Evolutionary conservation across 2,329 filamentous ascomycete species (phyloP).

Genomic region (Aulographum hederae): DNA sequence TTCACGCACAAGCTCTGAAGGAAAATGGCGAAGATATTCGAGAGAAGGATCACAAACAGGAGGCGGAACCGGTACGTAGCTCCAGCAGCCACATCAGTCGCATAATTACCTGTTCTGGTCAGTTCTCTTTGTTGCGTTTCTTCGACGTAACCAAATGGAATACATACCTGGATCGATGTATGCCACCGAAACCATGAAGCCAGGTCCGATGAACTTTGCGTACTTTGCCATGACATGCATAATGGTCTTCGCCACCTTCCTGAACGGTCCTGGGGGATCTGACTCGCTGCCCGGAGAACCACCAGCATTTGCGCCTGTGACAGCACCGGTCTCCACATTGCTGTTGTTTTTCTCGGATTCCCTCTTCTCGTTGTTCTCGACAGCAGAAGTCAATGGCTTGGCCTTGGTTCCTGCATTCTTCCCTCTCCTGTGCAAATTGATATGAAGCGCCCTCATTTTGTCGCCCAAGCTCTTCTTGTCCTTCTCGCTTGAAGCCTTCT

Average conservation of each 20-base stretch:
- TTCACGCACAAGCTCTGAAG: conserved; percentile 49
- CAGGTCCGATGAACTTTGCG: conserved; percentile 43
- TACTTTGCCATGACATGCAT: conserved; percentile 25
- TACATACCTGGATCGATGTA: conserved; percentile 28
- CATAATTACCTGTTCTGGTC: conserved; percentile 42
- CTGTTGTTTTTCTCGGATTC: neutral
- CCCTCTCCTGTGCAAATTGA: no score
- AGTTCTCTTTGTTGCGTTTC: conserved; percentile 24
- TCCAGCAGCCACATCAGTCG: conserved; percentile 51
- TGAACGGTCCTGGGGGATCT: neutral
- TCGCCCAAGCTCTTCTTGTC: neutral
- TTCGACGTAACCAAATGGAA: conserved; percentile 13
- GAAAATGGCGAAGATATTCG: conserved; percentile 54
- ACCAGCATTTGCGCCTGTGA: neutral
- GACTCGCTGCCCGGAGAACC: neutral
- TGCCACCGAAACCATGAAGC: conserved; percentile 39
- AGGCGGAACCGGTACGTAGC: conserved; percentile 46
- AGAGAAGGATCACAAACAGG: conserved; percentile 49
- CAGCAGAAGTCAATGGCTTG: neutral
- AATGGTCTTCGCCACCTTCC: neutral
- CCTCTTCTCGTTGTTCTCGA: neutral
- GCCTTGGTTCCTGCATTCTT: neutral
- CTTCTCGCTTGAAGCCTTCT: conserved; percentile 1
- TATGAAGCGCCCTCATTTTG: no score
- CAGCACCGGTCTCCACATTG: no score